These are phyloP conservation scores for Neoarthrinium moseri DNA, from an alignment of 2,329 filamentous ascomycete species.

Conservation along the genomic window DNA sequence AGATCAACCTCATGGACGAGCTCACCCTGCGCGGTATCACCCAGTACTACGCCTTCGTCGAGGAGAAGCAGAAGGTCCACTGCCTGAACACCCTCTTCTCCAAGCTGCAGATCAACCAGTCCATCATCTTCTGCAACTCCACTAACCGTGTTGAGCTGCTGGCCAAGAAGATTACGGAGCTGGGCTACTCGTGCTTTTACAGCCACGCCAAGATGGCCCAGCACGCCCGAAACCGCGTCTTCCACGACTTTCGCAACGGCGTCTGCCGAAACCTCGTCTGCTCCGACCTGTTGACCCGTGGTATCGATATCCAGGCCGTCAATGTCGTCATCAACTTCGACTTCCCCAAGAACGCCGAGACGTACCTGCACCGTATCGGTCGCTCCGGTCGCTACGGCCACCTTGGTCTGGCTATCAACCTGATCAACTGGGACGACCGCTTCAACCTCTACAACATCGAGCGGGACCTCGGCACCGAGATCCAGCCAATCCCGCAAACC, in stretches of 20 bases:
- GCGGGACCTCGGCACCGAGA: constrained; percentile 94
- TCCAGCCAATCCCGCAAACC: constrained; percentile 87
- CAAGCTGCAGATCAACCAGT: constrained; percentile 99
- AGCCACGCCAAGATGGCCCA: constrained; percentile 98
- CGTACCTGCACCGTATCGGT: constrained; percentile 96
- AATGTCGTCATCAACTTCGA: constrained; percentile 99
- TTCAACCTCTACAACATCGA: constrained; percentile 99
- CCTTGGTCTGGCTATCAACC: constrained; percentile 93
- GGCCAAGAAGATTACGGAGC: constrained; percentile 98
- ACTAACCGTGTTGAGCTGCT: constrained; percentile 97
- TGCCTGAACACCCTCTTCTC: constrained; percentile 98
- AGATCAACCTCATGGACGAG: constrained; percentile 99
- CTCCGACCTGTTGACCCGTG: constrained; percentile 93
- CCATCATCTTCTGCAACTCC: constrained; percentile 99
- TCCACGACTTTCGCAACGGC: constrained; percentile 98
- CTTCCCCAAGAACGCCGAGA: constrained; percentile 99
- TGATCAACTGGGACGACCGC: constrained; percentile 99
- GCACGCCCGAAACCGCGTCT: constrained; percentile 94
- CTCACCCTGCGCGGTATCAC: constrained; percentile 97
- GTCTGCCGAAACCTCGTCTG: constrained; percentile 98
- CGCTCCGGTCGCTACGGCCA: constrained; percentile 96
- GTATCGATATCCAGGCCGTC: constrained; percentile 98
- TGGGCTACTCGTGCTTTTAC: constrained; percentile 99
- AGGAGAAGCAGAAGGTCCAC: constrained; percentile 99
- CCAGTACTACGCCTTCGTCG: constrained; percentile 98